Base-by-base conservation (phyloP, 2,329 filamentous ascomycete genomes). In the Exserohilum turcica region DNA sequence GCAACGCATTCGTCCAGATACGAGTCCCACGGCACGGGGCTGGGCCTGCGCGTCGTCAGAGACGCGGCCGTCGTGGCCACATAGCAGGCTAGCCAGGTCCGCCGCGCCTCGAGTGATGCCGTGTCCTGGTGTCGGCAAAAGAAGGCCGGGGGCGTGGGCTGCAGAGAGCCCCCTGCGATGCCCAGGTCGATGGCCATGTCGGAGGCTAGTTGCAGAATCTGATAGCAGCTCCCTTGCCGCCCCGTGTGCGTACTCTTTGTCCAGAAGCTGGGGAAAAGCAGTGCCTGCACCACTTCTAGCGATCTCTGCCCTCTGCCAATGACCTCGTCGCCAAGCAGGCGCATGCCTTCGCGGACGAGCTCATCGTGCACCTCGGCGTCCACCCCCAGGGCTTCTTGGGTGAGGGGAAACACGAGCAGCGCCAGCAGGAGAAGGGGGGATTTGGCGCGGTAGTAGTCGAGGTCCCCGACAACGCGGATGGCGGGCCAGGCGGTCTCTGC, bases 101-200 rank as follows among this genome's bases (percentile, higher is more conserved):
- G 64, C n/a, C 65, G 60, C 48, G 66, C 66, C 15, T 65, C 64
- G 7, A 59, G 49, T 15, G 65, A 65, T 37, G 51, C 54, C 6
- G 60, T 33, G 43, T 68, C 57, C 29, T 60, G 54, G 21, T 64
- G 62, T 29, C 57, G 56, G 8, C 27, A 52, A 21, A 69, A 69
- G 36, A 60, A 69, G 3, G 66, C 59, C 24, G 45, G 55, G 1
- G 66, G 63, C 37, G 66, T 61, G 5, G 66, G 65, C 47, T 63
- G 61, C 37, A 65, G 48, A 19, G 59, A 59, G 24, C 49, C 45
- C 12, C 66, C 66, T 7, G 61, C 66, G 8, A 69, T 67, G 3
- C 63, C 65, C 13, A 69, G 43, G n/a, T 69, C 66, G 9, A 68
- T 64, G 8, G 66, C 64, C 65, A 69, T 68, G 15, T 69, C 66